Percentiles rank a stretch among this genome's conserved stretches.
These are phyloP conservation scores for Apiospora kogelbergensis DNA, from an alignment of 2,329 filamentous ascomycete genomes.

Conservation along the genomic window DNA sequence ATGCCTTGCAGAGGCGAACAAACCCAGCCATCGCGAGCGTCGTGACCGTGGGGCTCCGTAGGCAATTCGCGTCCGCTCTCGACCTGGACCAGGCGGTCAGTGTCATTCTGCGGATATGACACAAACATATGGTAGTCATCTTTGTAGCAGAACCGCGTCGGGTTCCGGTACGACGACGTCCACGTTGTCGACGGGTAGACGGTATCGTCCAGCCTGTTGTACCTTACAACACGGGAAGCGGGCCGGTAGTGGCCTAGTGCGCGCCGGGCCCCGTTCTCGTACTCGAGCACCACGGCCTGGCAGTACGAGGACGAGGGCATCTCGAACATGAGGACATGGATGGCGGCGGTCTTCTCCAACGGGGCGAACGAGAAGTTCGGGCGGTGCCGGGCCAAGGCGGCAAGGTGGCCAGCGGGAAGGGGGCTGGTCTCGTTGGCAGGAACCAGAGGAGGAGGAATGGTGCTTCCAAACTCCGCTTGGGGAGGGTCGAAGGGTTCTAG, in stretches of 20 bases:
- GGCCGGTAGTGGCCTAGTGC: constrained; percentile 8
- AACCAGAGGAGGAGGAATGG: no score
- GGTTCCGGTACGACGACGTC: background rate
- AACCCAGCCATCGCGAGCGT: background rate
- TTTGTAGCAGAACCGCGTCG: background rate
- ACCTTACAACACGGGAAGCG: background rate
- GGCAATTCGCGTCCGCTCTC: background rate
- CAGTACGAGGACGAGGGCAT: background rate
- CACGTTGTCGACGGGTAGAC: no score
- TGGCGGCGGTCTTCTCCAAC: background rate
- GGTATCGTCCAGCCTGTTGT: no score
- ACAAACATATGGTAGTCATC: no score
- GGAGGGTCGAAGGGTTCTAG: no score
- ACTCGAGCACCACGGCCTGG: constrained; percentile 4
- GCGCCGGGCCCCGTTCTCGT: constrained; percentile 11
- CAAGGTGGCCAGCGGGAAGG: no score
- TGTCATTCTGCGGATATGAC: no score
- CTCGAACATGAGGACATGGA: background rate
- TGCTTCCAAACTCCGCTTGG: no score
- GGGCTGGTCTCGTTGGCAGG: no score
- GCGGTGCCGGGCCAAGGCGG: no score
- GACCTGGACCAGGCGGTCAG: background rate
- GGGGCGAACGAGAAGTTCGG: background rate
- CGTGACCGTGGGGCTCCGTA: background rate
- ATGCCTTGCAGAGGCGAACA: background rate